Conservation (phyloP, 495 filamentous ascomycete genomes). For the Pseudomonodictys pantanalensis region DNA sequence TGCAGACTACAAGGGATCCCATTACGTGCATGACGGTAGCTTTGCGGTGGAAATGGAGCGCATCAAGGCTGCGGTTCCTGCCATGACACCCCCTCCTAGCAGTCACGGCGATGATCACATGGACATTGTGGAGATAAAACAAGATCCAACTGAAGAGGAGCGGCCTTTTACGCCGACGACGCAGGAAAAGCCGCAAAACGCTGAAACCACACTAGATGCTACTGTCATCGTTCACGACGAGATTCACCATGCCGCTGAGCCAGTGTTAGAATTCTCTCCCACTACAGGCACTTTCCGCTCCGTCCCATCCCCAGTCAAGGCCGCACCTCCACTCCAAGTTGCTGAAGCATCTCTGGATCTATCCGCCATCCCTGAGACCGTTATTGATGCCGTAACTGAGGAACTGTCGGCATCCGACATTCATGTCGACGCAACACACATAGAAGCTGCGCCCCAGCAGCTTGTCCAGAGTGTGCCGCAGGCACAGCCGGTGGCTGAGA, state of each 20-base stretch:
- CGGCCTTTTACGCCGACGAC: neutral
- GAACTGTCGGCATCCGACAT: no score
- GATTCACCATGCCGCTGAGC: constrained; percentile 3
- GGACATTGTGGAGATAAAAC: constrained; percentile 13
- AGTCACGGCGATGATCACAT: constrained; percentile 19
- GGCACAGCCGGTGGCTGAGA: neutral
- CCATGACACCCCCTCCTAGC: constrained; percentile 30
- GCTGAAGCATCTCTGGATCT: constrained; percentile 16
- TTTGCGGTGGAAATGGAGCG: constrained; percentile 33
- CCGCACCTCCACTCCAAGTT: neutral
- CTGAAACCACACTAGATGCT: constrained; percentile 3
- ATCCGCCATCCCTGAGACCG: constrained; percentile 9
- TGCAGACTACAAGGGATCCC: constrained; percentile 49
- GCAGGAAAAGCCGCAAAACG: neutral
- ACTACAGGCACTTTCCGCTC: constrained; percentile 36
- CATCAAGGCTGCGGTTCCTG: constrained; percentile 33
- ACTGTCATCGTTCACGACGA: neutral
- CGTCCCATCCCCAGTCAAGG: constrained; percentile 21
- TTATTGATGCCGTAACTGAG: no score
- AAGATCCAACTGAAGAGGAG: constrained; percentile 8
- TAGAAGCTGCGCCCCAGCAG: no score
- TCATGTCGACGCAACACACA: no score
- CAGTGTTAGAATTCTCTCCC: constrained; percentile 34
- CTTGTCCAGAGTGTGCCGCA: neutral
- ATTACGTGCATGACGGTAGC: constrained; percentile 51